Evolutionary conservation across 345 rosid genomes (phyloP).

Genomic region (Arabis alpina): DNA sequence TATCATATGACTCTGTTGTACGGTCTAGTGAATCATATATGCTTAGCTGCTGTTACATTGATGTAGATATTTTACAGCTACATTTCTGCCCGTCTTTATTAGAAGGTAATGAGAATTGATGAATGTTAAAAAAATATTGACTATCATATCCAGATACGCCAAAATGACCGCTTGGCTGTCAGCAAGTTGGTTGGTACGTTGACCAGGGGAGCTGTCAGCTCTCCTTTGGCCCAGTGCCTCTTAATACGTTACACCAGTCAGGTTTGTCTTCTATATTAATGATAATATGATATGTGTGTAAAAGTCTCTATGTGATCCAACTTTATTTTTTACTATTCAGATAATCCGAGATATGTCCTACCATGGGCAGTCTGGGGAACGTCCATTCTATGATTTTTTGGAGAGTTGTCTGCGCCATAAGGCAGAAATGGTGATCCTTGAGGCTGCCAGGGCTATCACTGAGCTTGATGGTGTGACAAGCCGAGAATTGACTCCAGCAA

Average conservation of each 20-base stretch:
- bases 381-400: constrained; percentile 94
- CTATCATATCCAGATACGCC: constrained; percentile 71
- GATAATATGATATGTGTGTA: constrained; percentile 5
- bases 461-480: constrained; percentile 93
- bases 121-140: constrained; percentile 11
- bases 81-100: not conserved
- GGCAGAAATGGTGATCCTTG: constrained; percentile 98
- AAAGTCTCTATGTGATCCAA: not conserved
- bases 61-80: not conserved
- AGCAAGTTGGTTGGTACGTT: constrained; percentile 88
- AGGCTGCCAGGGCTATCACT: constrained; percentile 98
- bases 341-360: constrained; percentile 82
- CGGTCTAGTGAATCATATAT: constrained; percentile 1
- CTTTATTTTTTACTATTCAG: constrained; percentile 46
- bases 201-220: constrained; percentile 95
- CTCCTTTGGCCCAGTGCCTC: constrained; percentile 96
- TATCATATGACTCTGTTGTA: constrained; percentile 11
- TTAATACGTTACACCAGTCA: constrained; percentile 91
- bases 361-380: constrained; percentile 79
- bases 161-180: constrained; percentile 89
- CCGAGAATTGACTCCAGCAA: constrained; percentile 95
- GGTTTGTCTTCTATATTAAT: constrained; percentile 47
- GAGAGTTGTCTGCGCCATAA: constrained; percentile 96
- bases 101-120: constrained; percentile 10
- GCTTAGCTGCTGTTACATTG: constrained; percentile 14